A percentile compares a stretch with the other conserved stretches of the same genome.
phyloP scores from a whole-genome alignment of 2,329 filamentous ascomycete species.

The Aspergillus thermomutatus region DNA sequence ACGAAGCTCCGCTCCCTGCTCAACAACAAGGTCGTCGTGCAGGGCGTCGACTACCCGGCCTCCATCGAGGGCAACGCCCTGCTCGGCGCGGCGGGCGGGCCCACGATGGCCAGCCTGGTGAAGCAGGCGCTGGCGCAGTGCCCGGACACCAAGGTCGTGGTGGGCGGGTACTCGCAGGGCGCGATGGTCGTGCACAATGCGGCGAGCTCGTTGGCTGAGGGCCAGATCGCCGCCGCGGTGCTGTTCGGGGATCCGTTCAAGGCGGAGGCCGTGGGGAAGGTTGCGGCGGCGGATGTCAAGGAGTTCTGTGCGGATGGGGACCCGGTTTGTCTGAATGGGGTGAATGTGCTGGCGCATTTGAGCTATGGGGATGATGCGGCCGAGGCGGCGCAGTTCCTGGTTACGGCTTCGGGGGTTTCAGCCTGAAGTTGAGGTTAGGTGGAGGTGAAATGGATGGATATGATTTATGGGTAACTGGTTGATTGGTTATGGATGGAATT shows the following conservation, averaged over 20 bases:
- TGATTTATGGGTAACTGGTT: background rate
- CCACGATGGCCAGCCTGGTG: conserved; percentile 28
- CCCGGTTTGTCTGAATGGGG: conserved; percentile 49
- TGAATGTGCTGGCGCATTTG: conserved; percentile 42
- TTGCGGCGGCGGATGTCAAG: conserved; percentile 42
- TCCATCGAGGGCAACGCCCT: conserved; percentile 25
- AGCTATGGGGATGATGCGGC: conserved; percentile 37
- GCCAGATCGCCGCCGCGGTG: conserved; percentile 40
- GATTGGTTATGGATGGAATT: too few species aligned
- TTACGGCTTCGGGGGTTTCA: conserved; percentile 22
- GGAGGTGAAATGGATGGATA: too few species aligned
- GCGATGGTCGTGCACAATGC: conserved; percentile 36
- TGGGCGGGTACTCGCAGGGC: conserved; percentile 35
- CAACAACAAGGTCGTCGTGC: conserved; percentile 25
- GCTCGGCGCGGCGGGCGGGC: conserved; percentile 27
- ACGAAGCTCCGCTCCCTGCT: conserved; percentile 21
- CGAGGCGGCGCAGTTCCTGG: conserved; percentile 38
- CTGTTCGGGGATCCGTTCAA: conserved; percentile 49
- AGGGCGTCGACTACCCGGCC: conserved; percentile 34
- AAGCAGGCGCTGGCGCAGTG: conserved; percentile 28
- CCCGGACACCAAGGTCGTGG: conserved; percentile 31
- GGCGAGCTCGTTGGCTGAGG: conserved; percentile 26
- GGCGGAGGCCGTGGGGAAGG: conserved; percentile 35
- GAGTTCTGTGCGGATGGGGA: conserved; percentile 52
- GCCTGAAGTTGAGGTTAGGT: too few species aligned